Conservation (phyloP, 192 early-diverging fungal genomes). For the Cetraspora pellucida region DNA sequence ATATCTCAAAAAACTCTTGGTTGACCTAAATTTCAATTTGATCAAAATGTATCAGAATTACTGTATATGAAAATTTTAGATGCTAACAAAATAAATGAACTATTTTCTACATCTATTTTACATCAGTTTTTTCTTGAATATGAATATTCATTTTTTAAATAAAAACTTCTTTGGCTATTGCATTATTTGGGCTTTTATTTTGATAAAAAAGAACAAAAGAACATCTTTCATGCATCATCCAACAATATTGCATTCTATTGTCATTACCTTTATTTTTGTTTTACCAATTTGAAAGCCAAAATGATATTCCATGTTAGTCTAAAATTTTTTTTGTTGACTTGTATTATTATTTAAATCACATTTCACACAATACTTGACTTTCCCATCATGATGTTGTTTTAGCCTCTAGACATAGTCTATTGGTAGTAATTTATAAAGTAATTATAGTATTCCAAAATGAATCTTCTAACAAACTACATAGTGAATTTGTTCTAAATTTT, state of each 20-base stretch:
- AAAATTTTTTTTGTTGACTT: background rate
- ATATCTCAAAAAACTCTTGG: too few relatives aligned
- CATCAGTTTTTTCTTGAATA: background rate
- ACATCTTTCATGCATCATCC: background rate
- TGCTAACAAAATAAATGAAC: background rate
- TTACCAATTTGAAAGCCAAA: too few relatives aligned
- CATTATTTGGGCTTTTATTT: background rate
- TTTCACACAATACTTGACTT: background rate
- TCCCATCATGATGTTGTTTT: background rate
- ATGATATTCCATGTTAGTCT: too few relatives aligned
- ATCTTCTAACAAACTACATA: background rate
- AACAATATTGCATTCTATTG: too few relatives aligned
- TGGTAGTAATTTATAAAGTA: background rate
- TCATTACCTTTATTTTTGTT: too few relatives aligned
- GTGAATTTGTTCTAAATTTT: background rate
- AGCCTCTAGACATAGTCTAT: background rate
- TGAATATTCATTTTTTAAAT: background rate
- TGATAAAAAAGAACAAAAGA: background rate
- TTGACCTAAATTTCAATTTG: too few relatives aligned
- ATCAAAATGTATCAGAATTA: too few relatives aligned
- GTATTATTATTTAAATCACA: background rate
- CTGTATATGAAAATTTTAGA: background rate
- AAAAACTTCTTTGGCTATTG: background rate
- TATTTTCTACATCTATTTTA: background rate
- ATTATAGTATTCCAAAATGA: background rate